phyloP scores from a whole-genome alignment of 768 basidiomycete genomes.

The Dacryopinax primogenitus region DNA sequence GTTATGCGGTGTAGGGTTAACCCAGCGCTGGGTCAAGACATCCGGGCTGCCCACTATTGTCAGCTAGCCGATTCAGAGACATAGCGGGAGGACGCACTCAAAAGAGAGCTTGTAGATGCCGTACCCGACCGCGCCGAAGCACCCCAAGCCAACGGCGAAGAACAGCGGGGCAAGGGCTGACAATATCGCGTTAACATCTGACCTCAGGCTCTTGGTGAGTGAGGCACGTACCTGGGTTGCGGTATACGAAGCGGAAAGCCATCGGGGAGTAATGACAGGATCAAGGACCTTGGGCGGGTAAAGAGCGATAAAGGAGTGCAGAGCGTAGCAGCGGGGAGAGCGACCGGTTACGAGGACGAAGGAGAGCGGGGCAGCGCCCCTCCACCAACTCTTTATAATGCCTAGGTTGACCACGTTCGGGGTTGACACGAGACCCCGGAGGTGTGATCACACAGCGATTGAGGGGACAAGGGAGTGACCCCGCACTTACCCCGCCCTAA shows the following conservation, averaged over 20 bases:
- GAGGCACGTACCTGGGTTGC: not conserved
- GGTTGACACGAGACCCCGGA: not conserved
- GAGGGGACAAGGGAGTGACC: too few relatives aligned
- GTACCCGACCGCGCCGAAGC: conserved; percentile 13
- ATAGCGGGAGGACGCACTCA: not conserved
- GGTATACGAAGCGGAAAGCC: conserved; percentile 1
- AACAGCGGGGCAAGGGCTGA: conserved; percentile 16
- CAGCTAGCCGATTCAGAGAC: not conserved
- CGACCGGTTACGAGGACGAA: not conserved
- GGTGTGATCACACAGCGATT: too few relatives aligned
- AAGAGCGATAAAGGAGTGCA: not conserved
- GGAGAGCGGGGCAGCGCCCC: not conserved
- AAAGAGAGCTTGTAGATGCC: conserved; percentile 11
- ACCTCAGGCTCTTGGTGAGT: not conserved
- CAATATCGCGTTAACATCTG: not conserved
- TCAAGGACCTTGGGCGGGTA: too few relatives aligned
- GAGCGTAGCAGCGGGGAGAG: not conserved
- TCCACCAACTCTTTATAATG: too few relatives aligned
- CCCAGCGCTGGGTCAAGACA: conserved; percentile 14
- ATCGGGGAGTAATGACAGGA: not conserved
- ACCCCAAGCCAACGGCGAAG: conserved; percentile 12
- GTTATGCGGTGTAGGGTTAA: conserved; percentile 16
- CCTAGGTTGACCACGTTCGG: too few relatives aligned
- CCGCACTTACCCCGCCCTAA: too few relatives aligned
- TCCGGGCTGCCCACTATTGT: conserved; percentile 5